phyloP scores from a whole-genome alignment of 805 yeast species.

The Saturnispora silvae region DNA sequence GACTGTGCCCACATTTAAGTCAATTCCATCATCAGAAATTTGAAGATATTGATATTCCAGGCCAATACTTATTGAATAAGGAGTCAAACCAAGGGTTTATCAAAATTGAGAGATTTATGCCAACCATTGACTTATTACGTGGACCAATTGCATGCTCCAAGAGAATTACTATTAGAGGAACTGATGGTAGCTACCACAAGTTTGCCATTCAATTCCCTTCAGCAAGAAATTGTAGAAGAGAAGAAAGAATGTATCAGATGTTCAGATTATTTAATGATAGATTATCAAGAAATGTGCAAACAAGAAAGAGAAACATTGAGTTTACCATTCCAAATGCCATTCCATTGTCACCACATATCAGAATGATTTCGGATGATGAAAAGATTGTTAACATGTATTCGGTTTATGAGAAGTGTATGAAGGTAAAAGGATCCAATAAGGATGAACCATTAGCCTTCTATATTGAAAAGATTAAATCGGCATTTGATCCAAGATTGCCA shows the following conservation, averaged over 20 bases:
- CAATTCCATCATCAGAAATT: constrained; percentile 98
- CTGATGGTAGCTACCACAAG: constrained; percentile 83
- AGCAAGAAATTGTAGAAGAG: constrained; percentile 93
- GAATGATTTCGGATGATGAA: constrained; percentile 77
- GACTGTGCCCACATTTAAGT: constrained; percentile 87
- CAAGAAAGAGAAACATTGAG: constrained; percentile 73
- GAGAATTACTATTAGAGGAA: constrained; percentile 81
- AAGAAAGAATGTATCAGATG: constrained; percentile 85
- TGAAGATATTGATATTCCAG: constrained; percentile 96
- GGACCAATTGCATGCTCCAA: constrained; percentile 88
- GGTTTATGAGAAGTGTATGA: constrained; percentile 82
- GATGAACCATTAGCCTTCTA: constrained; percentile 88
- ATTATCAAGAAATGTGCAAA: constrained; percentile 70
- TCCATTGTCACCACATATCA: constrained; percentile 89
- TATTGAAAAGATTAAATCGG: constrained; percentile 77
- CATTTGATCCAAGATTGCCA: constrained; percentile 87
- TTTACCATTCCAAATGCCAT: constrained; percentile 86
- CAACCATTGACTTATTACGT: constrained; percentile 77
- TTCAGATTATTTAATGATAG: constrained; percentile 83
- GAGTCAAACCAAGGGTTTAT: constrained; percentile 86
- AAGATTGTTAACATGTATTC: constrained; percentile 66
- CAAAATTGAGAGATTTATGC: constrained; percentile 86
- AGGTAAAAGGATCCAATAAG: constrained; percentile 56
- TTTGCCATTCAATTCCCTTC: constrained; percentile 98
- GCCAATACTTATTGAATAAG: constrained; percentile 82